phyloP scores from a whole-genome alignment of 108 stramenopile species.

The Aurantiochytrium sp. region DNA sequence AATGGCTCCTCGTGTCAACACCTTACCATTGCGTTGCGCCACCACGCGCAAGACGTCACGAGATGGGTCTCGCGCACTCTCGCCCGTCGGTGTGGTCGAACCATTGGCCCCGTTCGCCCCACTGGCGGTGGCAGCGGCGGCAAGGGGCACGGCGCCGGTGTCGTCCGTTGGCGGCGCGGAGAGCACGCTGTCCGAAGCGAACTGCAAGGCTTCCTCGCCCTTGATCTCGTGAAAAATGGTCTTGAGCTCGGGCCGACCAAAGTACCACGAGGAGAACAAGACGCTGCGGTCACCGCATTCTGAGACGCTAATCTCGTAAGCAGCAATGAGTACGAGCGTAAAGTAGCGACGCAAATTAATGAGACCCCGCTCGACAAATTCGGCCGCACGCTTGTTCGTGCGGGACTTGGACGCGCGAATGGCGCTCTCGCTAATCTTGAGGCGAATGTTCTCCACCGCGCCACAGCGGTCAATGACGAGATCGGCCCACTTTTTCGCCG shows the following conservation, averaged over 20 bases:
- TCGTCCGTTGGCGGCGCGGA: background rate
- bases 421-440: background rate
- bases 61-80: background rate
- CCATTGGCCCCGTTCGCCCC: background rate
- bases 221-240: background rate
- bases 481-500: slow-evolving; percentile 11
- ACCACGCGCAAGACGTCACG: background rate
- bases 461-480: slow-evolving; percentile 2
- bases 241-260: background rate
- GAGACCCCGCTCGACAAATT: slow-evolving; percentile 15
- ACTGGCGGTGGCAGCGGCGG: background rate
- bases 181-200: background rate
- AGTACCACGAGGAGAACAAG: background rate
- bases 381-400: background rate
- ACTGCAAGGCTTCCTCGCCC: background rate
- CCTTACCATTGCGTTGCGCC: background rate
- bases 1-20: background rate
- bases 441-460: slow-evolving; percentile 14
- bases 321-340: background rate
- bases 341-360: background rate
- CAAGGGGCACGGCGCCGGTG: background rate
- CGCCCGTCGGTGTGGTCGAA: background rate
- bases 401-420: background rate
- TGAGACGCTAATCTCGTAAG: background rate
- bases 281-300: background rate